Conservation (phyloP, 805 yeast species). For the Candida michaelii region DNA sequence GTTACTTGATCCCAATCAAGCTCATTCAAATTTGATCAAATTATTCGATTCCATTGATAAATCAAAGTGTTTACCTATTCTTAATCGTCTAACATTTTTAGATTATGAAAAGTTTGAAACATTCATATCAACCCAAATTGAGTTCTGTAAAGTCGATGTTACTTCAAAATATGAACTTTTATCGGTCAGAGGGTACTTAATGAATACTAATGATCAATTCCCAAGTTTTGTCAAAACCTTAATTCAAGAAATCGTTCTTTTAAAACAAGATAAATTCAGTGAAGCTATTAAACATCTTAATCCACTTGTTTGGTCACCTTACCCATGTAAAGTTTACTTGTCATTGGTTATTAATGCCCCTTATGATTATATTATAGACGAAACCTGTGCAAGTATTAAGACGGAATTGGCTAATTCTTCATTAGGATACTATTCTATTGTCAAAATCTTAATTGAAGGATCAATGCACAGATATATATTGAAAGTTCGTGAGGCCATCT, state of each 20-base stretch:
- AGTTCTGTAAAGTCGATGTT: constrained; percentile 18
- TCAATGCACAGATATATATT: no score
- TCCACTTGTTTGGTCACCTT: constrained; percentile 29
- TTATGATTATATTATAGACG: background rate
- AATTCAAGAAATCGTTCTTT: constrained; percentile 26
- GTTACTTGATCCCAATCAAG: background rate
- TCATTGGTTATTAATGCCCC: constrained; percentile 29
- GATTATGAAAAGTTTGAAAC: background rate
- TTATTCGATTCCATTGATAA: constrained; percentile 4
- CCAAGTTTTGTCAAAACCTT: constrained; percentile 31
- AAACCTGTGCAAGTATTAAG: no score
- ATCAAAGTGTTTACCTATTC: background rate
- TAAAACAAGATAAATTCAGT: constrained; percentile 27
- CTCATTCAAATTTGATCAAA: background rate
- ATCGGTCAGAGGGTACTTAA: constrained; percentile 19
- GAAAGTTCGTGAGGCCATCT: no score
- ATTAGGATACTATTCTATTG: no score
- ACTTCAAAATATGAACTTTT: constrained; percentile 19
- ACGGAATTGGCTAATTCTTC: no score
- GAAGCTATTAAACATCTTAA: constrained; percentile 19
- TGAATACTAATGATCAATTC: constrained; percentile 15
- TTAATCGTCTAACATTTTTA: background rate
- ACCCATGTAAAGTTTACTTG: constrained; percentile 31
- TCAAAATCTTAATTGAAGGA: no score
- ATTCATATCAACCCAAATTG: constrained; percentile 6